Evolutionary conservation across 805 yeast species (phyloP).

Genomic region (Teunomyces lycoperdinae): DNA sequence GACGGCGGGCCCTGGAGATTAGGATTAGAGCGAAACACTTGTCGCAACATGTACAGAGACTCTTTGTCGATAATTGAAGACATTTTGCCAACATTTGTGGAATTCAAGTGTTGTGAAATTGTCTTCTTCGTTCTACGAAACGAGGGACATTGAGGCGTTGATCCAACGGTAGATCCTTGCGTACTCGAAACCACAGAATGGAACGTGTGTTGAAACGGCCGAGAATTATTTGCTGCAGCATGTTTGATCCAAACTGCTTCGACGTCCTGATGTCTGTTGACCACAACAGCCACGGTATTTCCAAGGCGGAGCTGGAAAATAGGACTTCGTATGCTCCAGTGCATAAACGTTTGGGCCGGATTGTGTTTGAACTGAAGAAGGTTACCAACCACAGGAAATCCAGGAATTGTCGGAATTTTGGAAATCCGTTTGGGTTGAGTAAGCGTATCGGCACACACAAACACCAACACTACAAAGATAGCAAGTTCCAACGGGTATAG

Average conservation of each 20-base stretch:
- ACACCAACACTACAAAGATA: neutral
- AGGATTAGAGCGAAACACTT: constrained; percentile 8
- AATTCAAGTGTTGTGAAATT: constrained; percentile 44
- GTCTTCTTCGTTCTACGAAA: constrained; percentile 48
- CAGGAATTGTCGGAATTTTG: constrained; percentile 43
- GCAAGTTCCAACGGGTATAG: neutral
- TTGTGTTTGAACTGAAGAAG: constrained; percentile 41
- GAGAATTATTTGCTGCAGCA: constrained; percentile 55
- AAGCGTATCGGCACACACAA: neutral
- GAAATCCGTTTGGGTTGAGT: constrained; percentile 25
- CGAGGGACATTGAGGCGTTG: constrained; percentile 55
- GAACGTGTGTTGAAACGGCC: constrained; percentile 67
- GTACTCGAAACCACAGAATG: constrained; percentile 57
- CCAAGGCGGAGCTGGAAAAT: constrained; percentile 69
- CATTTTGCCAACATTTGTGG: constrained; percentile 28
- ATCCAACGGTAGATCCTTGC: constrained; percentile 61
- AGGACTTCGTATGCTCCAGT: constrained; percentile 45
- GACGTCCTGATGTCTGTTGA: constrained; percentile 60
- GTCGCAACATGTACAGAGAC: constrained; percentile 23
- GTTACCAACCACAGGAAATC: constrained; percentile 53
- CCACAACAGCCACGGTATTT: constrained; percentile 53
- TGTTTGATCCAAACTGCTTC: constrained; percentile 48
- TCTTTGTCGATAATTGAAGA: constrained; percentile 38
- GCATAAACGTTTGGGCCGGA: constrained; percentile 48
- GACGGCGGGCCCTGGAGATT: constrained; percentile 19